A percentile compares a stretch with the other conserved stretches of the same genome.
Evolutionary conservation across 345 rosid genomes (phyloP).

Genomic region (Gossypium longicalyx): DNA sequence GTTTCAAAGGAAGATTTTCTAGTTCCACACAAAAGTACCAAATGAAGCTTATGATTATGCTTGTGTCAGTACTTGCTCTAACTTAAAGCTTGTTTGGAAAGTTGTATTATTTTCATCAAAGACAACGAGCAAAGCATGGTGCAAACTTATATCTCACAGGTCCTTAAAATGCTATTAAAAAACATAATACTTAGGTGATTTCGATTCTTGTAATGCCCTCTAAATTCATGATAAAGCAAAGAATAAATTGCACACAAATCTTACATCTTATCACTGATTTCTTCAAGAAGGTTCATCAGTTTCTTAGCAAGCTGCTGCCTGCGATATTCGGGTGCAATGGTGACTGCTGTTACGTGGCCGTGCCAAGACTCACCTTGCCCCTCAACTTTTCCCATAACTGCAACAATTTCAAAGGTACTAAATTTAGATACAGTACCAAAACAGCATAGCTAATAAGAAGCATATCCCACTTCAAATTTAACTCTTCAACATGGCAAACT

Average conservation of each 20-base stretch:
- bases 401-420: slow-evolving; percentile 19
- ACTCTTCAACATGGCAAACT: background rate
- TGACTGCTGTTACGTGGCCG: slow-evolving; percentile 94
- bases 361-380: slow-evolving; percentile 99
- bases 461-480: background rate
- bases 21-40: background rate
- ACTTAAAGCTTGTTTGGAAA: background rate
- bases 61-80: background rate
- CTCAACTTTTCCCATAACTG: slow-evolving; percentile 96
- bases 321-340: slow-evolving; percentile 82
- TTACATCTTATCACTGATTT: slow-evolving; percentile 22
- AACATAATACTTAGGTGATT: background rate
- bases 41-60: background rate
- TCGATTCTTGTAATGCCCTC: background rate
- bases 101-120: background rate
- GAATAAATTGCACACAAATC: slow-evolving; percentile 8
- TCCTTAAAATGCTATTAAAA: background rate
- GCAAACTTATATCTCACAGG: background rate
- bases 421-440: background rate
- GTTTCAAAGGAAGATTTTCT: background rate
- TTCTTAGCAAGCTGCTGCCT: slow-evolving; percentile 90
- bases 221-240: background rate
- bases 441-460: background rate
- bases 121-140: background rate
- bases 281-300: slow-evolving; percentile 31